phyloP scores from a whole-genome alignment of 1,284 basidiomycete species.

The Ceratobasidium sp. region DNA sequence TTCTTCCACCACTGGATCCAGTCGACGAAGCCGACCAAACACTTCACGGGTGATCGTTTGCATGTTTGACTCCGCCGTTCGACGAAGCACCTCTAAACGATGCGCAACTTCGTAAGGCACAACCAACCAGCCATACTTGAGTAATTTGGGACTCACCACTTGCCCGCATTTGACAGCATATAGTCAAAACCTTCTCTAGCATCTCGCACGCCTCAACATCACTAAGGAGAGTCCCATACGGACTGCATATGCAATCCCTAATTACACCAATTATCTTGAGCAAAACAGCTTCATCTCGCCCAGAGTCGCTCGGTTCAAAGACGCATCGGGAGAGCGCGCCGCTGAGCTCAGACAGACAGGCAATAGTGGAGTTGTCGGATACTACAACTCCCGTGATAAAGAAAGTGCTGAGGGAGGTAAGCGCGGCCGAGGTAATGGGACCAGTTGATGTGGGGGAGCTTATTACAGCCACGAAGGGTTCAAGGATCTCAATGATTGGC shows the following conservation, averaged over 20 bases:
- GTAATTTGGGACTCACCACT: slow-evolving; percentile 71
- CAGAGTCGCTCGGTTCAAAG: slow-evolving; percentile 96
- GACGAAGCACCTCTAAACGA: slow-evolving; percentile 81
- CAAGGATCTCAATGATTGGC: slow-evolving; percentile 71
- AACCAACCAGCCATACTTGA: not conserved
- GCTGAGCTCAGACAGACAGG: slow-evolving; percentile 85
- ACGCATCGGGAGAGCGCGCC: slow-evolving; percentile 94
- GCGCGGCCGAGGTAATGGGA: slow-evolving; percentile 90
- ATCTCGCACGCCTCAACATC: slow-evolving; percentile 98
- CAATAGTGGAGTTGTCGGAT: slow-evolving; percentile 63
- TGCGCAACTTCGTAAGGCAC: slow-evolving; percentile 38
- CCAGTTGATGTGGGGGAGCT: slow-evolving; percentile 93
- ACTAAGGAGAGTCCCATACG: slow-evolving; percentile 74
- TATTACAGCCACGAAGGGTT: slow-evolving; percentile 92
- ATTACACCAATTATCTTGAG: slow-evolving; percentile 93
- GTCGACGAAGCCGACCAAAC: slow-evolving; percentile 75
- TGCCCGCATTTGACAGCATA: slow-evolving; percentile 95
- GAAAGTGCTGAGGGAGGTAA: slow-evolving; percentile 88
- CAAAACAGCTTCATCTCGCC: slow-evolving; percentile 95
- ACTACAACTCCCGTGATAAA: slow-evolving; percentile 81
- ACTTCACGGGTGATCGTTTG: slow-evolving; percentile 85
- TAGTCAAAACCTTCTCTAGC: slow-evolving; percentile 96
- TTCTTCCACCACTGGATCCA: slow-evolving; percentile 76
- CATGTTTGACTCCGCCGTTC: slow-evolving; percentile 95
- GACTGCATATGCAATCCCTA: slow-evolving; percentile 80